These are phyloP conservation scores for Pyrus pyrifolia DNA, from an alignment of 306 rosid genomes.

Conservation along the genomic window DNA sequence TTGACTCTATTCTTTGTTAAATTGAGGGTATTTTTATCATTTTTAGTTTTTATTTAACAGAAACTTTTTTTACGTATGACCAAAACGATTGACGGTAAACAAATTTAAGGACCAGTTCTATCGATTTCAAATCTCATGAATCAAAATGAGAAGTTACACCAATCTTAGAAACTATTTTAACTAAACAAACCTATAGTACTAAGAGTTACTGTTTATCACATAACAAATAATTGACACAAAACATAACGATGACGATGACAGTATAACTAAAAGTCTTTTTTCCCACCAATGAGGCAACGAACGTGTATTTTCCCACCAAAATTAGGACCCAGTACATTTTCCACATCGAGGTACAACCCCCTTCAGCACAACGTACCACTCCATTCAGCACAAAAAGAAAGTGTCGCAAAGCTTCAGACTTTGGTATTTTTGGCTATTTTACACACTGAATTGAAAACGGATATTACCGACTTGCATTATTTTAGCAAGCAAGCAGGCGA, in stretches of 20 bases:
- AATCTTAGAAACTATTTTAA: too few species aligned
- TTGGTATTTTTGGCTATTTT: not conserved
- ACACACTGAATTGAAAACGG: not conserved
- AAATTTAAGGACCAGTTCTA: too few species aligned
- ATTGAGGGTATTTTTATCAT: too few species aligned
- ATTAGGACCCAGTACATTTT: not conserved
- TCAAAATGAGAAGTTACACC: accelerated
- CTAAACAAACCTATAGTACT: too few species aligned
- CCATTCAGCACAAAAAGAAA: not conserved
- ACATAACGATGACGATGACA: too few species aligned
- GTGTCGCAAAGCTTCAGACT: not conserved
- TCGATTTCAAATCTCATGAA: too few species aligned
- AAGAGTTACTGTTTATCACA: too few species aligned
- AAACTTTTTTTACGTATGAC: too few species aligned
- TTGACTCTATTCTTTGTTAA: too few species aligned
- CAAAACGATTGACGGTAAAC: accelerated
- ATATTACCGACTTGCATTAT: slow-evolving; percentile 3
- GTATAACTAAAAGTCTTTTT: too few species aligned
- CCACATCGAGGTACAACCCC: not conserved
- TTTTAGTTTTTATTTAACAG: too few species aligned
- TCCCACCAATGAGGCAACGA: not conserved
- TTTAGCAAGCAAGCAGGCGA: not conserved
- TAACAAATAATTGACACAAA: too few species aligned
- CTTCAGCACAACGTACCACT: not conserved
- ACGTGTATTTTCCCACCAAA: not conserved